phyloP scores from a whole-genome alignment of 495 filamentous ascomycete species.

The Durotheca rogersii region DNA sequence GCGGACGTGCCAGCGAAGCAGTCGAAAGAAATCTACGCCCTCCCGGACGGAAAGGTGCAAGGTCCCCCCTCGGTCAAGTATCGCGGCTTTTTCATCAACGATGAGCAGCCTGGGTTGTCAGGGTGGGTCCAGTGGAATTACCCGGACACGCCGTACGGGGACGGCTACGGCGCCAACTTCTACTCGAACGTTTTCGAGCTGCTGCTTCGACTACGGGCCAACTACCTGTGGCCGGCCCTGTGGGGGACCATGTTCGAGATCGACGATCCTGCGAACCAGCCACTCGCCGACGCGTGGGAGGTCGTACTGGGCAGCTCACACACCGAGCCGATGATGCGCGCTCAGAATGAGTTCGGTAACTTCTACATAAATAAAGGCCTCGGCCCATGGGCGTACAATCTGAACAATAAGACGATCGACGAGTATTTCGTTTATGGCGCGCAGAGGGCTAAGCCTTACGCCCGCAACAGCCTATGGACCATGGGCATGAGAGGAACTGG shows the following conservation, averaged over 20 bases:
- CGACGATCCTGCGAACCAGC: conserved; percentile 67
- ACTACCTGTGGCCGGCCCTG: conserved; percentile 73
- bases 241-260: conserved; percentile 71
- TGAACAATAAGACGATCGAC: conserved; percentile 64
- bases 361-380: conserved; percentile 46
- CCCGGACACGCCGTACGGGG: conserved; percentile 51
- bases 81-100: conserved; percentile 77
- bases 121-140: conserved; percentile 62
- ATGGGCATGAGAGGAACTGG: conserved; percentile 74
- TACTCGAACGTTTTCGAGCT: conserved; percentile 72
- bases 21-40: conserved; percentile 57
- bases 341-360: conserved; percentile 66
- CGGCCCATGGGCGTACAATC: conserved; percentile 66
- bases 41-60: conserved; percentile 55
- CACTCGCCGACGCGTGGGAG: conserved; percentile 68
- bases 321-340: conserved; percentile 72
- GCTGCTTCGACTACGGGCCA: conserved; percentile 66
- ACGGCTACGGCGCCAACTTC: conserved; percentile 63
- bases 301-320: conserved; percentile 72
- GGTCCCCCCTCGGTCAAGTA: conserved; percentile 68
- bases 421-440: conserved; percentile 69
- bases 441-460: conserved; percentile 62
- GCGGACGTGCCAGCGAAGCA: conserved; percentile 63
- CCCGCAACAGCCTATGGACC: conserved; percentile 61
- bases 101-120: conserved; percentile 70